A percentile compares a stretch with the other conserved stretches of the same genome.
phyloP scores from a whole-genome alignment of 2,329 filamentous ascomycete genomes.

The Laburnicola sp. region DNA sequence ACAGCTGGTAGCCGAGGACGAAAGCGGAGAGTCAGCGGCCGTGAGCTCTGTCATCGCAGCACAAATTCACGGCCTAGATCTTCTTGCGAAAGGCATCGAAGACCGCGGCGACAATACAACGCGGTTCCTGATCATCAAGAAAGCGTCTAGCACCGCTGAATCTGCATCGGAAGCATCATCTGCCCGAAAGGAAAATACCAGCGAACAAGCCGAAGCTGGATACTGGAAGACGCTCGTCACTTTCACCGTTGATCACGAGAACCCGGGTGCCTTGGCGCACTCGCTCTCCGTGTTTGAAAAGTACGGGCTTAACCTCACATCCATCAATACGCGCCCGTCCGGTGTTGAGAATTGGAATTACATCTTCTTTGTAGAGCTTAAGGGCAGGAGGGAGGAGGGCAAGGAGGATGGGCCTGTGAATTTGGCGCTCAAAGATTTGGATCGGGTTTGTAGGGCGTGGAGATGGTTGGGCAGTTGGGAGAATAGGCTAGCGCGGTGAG shows the following conservation, averaged over 20 bases:
- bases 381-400: slow-evolving; percentile 66
- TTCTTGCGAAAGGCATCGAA: slow-evolving; percentile 72
- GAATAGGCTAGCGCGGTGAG: slow-evolving; percentile 18
- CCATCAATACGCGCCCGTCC: slow-evolving; percentile 85
- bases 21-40: slow-evolving; percentile 68
- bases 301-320: slow-evolving; percentile 78
- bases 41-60: slow-evolving; percentile 78
- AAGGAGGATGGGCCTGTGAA: slow-evolving; percentile 60
- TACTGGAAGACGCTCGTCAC: slow-evolving; percentile 72
- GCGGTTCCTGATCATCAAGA: slow-evolving; percentile 65
- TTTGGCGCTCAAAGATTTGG: slow-evolving; percentile 62
- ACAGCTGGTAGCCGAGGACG: slow-evolving; percentile 67
- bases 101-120: slow-evolving; percentile 78
- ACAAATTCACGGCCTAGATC: slow-evolving; percentile 65
- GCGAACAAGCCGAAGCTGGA: not conserved
- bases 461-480: slow-evolving; percentile 72
- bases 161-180: not conserved
- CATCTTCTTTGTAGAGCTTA: slow-evolving; percentile 91
- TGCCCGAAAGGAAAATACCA: not conserved
- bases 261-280: slow-evolving; percentile 80
- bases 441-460: slow-evolving; percentile 61
- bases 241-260: slow-evolving; percentile 78
- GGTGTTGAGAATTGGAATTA: slow-evolving; percentile 80
- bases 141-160: not conserved
- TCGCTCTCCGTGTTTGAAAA: slow-evolving; percentile 77